phyloP scores from a whole-genome alignment of 225 moss, liverwort and hornwort genomes.

The Bryoerythrophyllum caledonicum region DNA sequence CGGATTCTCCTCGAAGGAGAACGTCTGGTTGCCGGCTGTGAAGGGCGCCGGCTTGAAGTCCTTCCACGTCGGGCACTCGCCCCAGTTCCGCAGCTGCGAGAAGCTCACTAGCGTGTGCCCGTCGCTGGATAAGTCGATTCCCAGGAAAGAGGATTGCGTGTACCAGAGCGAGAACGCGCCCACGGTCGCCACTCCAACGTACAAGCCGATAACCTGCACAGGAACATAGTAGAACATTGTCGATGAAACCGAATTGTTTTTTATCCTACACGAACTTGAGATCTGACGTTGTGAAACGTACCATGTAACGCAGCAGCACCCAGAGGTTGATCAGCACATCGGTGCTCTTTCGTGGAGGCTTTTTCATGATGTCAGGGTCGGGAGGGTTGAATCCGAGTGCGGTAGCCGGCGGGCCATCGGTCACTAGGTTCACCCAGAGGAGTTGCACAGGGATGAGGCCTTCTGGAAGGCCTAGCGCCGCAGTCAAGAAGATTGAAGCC shows the following conservation, averaged over 20 bases:
- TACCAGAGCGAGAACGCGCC: constrained; percentile 84
- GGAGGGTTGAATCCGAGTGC: constrained; percentile 93
- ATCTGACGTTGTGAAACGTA: neutral
- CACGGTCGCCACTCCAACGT: constrained; percentile 82
- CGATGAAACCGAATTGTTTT: too few relatives aligned
- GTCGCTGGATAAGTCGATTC: constrained; percentile 73
- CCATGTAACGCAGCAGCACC: constrained; percentile 51
- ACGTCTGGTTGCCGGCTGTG: constrained; percentile 61
- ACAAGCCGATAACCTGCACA: constrained; percentile 77
- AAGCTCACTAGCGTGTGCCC: constrained; percentile 73
- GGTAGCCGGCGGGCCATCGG: constrained; percentile 91
- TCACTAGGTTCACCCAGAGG: constrained; percentile 93
- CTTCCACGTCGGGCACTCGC: constrained; percentile 73
- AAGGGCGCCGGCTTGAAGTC: constrained; percentile 81
- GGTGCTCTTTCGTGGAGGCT: constrained; percentile 76
- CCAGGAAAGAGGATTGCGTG: constrained; percentile 73
- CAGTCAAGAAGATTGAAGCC: constrained; percentile 86
- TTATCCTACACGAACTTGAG: too few relatives aligned
- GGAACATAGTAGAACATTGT: too few relatives aligned
- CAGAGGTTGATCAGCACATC: constrained; percentile 77
- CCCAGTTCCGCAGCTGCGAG: constrained; percentile 67
- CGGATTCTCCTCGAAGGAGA: constrained; percentile 68
- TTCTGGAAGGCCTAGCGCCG: constrained; percentile 88
- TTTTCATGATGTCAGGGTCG: constrained; percentile 73
- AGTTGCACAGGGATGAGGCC: constrained; percentile 88